Percentiles rank a stretch among this genome's conserved stretches.
Evolutionary conservation across 2,329 filamentous ascomycete genomes (phyloP).

Genomic region (Bipolaris zeicola): DNA sequence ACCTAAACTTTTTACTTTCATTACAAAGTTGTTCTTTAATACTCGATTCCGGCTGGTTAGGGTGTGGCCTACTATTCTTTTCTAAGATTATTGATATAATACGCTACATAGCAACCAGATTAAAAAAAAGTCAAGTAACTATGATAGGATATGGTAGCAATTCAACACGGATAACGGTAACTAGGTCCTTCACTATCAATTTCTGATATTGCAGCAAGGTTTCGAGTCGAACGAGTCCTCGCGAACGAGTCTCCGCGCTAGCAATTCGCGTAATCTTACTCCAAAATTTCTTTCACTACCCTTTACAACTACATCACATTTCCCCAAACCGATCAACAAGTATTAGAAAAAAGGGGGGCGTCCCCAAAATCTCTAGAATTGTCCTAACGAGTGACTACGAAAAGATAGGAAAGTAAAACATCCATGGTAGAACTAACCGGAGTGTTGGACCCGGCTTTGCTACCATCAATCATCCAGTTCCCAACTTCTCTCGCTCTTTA

Average conservation of each 20-base stretch:
- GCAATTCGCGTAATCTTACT: too few species aligned
- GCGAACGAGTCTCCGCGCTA: too few species aligned
- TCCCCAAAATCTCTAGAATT: neutral
- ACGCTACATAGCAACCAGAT: too few species aligned
- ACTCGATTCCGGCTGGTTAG: too few species aligned
- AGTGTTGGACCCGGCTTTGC: constrained; percentile 10
- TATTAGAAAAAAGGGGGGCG: neutral
- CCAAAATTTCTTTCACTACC: too few species aligned
- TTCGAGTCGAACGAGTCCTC: neutral
- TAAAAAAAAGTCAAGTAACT: too few species aligned
- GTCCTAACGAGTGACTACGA: constrained; percentile 2
- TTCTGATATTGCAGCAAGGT: neutral
- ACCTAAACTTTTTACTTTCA: too few species aligned
- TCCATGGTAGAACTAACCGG: neutral
- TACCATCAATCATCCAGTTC: neutral
- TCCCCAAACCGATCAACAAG: neutral
- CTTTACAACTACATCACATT: too few species aligned
- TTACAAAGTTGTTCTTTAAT: too few species aligned
- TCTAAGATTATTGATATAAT: too few species aligned
- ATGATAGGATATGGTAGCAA: neutral
- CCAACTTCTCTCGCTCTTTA: neutral
- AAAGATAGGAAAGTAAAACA: neutral
- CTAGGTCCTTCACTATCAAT: neutral
- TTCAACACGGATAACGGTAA: neutral
- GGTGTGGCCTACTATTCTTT: too few species aligned